Percentiles rank a stretch among this genome's conserved stretches.
These are phyloP conservation scores for Cladosporium oxysporum DNA, from an alignment of 2,329 filamentous ascomycete species.

Conservation along the genomic window DNA sequence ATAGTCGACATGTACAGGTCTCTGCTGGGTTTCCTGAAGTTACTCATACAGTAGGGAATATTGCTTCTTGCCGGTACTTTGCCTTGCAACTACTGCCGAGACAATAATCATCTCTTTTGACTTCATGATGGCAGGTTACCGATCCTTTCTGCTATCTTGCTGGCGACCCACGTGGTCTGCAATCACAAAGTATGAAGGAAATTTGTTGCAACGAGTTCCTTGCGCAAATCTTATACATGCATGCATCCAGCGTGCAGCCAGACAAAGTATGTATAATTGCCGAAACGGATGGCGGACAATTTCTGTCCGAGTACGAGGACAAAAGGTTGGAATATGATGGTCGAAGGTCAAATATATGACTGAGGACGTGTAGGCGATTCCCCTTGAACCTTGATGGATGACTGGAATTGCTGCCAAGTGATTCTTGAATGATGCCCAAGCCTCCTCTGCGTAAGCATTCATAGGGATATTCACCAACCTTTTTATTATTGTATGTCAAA, in stretches of 20 bases:
- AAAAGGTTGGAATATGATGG: not conserved
- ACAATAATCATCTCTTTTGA: too few species aligned
- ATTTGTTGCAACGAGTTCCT: not conserved
- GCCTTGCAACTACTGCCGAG: too few species aligned
- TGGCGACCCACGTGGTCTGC: not conserved
- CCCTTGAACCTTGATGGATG: not conserved
- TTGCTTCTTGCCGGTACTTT: too few species aligned
- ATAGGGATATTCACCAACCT: not conserved
- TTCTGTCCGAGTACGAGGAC: not conserved
- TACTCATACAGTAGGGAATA: not conserved
- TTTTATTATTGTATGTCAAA: too few species aligned
- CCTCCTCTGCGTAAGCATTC: not conserved
- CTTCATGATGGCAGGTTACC: too few species aligned
- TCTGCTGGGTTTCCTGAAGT: not conserved
- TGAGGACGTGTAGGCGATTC: not conserved
- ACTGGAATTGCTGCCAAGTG: not conserved
- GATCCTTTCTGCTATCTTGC: not conserved
- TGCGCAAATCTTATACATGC: too few species aligned
- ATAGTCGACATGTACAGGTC: not conserved
- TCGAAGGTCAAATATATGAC: not conserved
- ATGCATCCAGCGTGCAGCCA: not conserved
- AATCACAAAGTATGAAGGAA: not conserved
- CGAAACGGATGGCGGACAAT: not conserved
- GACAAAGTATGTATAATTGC: not conserved
- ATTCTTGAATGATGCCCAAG: not conserved